Evolutionary conservation across 1,284 basidiomycete genomes (phyloP).

Genomic region (Puccinia triticina): DNA sequence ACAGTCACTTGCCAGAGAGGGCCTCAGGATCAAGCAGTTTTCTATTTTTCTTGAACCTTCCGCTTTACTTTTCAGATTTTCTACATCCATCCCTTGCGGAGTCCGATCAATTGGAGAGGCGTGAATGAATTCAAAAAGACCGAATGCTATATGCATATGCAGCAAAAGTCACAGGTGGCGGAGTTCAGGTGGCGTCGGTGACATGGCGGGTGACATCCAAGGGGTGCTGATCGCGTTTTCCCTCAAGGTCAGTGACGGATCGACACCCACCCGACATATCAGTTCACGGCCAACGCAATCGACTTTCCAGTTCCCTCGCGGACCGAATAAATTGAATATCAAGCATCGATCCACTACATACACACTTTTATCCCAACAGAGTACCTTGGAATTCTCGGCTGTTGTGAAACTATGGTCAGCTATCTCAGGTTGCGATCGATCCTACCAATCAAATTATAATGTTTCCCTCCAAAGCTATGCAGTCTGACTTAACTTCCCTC

Average conservation of each 20-base stretch:
- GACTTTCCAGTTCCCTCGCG: background rate
- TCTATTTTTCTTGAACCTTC: too few species aligned
- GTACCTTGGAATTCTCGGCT: background rate
- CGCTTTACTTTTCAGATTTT: background rate
- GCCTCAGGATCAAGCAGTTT: too few species aligned
- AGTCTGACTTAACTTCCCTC: slow-evolving; percentile 15
- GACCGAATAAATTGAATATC: background rate
- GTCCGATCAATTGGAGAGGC: background rate
- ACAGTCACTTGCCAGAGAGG: too few species aligned
- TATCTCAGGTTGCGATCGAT: slow-evolving; percentile 11
- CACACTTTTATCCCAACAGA: background rate
- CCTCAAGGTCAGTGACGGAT: background rate
- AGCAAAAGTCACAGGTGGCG: background rate
- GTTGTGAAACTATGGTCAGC: slow-evolving; percentile 30
- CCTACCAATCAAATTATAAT: slow-evolving; percentile 4
- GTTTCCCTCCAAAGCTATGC: slow-evolving; percentile 10
- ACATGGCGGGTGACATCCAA: background rate
- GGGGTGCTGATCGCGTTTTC: background rate
- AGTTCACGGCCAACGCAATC: too few species aligned
- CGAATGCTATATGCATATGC: background rate
- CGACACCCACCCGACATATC: too few species aligned
- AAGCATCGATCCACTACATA: background rate
- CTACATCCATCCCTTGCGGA: background rate
- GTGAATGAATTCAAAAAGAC: too few species aligned
- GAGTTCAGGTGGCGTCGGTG: background rate